Evolutionary conservation across 257 asterid genomes (phyloP), one percentile per base, ranked within the genome.

Genomic region (Solanum pimpinellifolium): DNA sequence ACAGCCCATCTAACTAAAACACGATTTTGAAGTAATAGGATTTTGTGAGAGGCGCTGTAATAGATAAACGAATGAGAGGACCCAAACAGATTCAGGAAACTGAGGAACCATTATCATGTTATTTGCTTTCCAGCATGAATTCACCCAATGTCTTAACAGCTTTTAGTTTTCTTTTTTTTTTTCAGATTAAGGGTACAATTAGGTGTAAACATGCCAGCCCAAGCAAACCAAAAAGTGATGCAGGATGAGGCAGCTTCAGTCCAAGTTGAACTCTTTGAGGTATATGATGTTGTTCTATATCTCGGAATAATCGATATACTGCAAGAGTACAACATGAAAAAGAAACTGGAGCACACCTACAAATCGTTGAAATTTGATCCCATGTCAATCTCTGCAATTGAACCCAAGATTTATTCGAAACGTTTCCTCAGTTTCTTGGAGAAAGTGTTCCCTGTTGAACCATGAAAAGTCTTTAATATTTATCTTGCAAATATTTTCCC

Each of bases 121-220:
- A 78, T 78, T 25, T 59, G 18, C 69, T 81, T 29, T 49, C 69
- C 27, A 31, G 44, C 69, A 29, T 33, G 69, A 81, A 49, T 81
- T 31, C 85, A 49, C 85, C n/a, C 0, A 2, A 25, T 49, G 69
- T 31, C 68, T 49, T 0, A 49, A 49, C 85, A 49, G 29, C 29
- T 18, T 29, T 49, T 18, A 27, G 18, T 6, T 5, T 6, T 6
- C 15, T 3, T 1, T 4, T 13, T 29, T 5, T 85, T 72, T 66
- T 89, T 91, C 91, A 97, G 99, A 95, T 92, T 97, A 86, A 92
- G 98, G 90, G 99, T 97, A 87, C 99, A 97, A 87, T 83, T 97
- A 73, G 99, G 99, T 23, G 99, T 97, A 44, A 93, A 97, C 95
- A 97, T 97, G 99, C 99, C 99, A 10, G 99, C 99, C 74, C 97